Base-by-base conservation (phyloP, 164 flowering plant species). In the Umbellularia californica region DNA sequence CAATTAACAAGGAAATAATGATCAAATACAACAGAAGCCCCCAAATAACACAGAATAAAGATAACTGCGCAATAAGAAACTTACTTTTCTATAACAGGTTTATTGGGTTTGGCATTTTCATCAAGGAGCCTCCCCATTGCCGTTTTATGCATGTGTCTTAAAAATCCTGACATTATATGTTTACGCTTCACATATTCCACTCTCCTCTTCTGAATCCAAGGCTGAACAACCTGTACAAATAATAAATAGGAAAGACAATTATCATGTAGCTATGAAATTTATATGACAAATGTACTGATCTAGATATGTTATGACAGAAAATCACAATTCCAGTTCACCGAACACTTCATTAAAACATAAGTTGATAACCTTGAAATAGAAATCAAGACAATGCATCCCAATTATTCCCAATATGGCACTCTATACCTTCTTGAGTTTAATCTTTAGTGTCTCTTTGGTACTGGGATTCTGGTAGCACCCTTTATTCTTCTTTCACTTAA, bases 141-240 rank as follows among this genome's bases (percentile, higher is more conserved):
- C 50, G 70, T 86, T 82, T 19, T 82, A 71, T 77, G 84, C 72
- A 90, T 64, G 78, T 90, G 87, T 71, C 72, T 84, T 23, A 95
- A 77, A 50, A 95, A 68, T 76, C 93, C 93, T 66, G 92, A 85
- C 66, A 90, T 84, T 23, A 93, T 89, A 83, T 87, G 94, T 81
- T 86, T 93, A 76, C 86, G 92, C 85, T 84, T 89, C 22, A 79
- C 91, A 83, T 76, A 95, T 70, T 82, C 92, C 71, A 93, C 73
- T 69, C 81, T 79, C 67, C 98, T 84, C 79, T 74, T 84, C 78
- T 92, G 97, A 33, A 95, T 88, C 98, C 92, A 88, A 52, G 99
- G 99, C 82, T 89, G 92, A 73, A 88, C 82, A 9, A 93, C 88
- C 99, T 95, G 88, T 63, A 78, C 14, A 14, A 19, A 14, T 3